Conservation (phyloP, 2,329 filamentous ascomycete genomes). For the Leptosphaerulina australis region DNA sequence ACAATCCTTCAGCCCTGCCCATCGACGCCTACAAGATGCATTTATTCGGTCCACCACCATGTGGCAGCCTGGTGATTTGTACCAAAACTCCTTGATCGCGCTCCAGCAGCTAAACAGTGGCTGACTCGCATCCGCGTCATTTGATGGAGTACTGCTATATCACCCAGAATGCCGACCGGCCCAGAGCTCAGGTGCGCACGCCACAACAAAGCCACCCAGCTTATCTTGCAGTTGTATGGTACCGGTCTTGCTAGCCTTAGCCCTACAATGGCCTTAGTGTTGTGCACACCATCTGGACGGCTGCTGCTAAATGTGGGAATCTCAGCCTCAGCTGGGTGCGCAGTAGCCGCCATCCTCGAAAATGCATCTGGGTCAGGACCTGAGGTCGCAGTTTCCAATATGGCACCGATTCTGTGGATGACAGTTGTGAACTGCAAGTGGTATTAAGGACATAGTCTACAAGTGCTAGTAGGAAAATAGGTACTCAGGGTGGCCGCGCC, state of each 20-base stretch:
- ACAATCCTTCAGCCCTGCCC: conserved; percentile 4
- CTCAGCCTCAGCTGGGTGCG: conserved; percentile 7
- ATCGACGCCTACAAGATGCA: conserved; percentile 6
- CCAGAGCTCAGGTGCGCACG: neutral
- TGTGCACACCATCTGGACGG: neutral
- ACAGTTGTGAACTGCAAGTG: conserved; percentile 8
- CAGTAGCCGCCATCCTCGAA: neutral
- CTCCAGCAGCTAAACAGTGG: conserved; percentile 3
- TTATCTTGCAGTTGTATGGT: conserved; percentile 3
- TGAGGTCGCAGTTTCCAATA: neutral
- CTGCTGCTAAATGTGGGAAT: neutral
- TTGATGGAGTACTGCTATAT: neutral
- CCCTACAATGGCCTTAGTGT: neutral
- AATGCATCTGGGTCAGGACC: neutral
- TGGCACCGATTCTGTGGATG: conserved; percentile 6
- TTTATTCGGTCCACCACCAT: conserved; percentile 13
- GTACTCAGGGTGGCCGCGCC: neutral
- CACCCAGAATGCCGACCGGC: conserved; percentile 6
- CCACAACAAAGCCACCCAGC: conserved; percentile 7
- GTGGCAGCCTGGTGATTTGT: conserved; percentile 7
- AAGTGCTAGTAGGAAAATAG: neutral
- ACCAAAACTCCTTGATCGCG: conserved; percentile 6
- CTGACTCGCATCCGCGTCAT: conserved; percentile 12
- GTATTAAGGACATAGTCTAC: conserved; percentile 1
- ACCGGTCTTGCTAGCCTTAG: conserved; percentile 4